phyloP scores from a whole-genome alignment of 768 basidiomycete genomes.

The Solioccasus polychromus region DNA sequence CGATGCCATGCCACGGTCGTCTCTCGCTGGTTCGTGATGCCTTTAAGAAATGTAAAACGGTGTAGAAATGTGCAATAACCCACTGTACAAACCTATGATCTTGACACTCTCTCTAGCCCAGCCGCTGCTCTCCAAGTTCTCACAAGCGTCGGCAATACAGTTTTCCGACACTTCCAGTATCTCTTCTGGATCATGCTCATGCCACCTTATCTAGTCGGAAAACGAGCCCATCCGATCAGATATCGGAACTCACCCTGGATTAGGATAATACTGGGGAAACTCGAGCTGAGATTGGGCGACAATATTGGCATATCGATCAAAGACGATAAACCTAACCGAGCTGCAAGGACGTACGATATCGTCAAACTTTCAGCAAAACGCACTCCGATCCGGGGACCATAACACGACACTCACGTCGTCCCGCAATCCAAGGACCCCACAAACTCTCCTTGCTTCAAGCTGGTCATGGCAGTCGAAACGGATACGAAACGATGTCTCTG shows the following conservation, averaged over 20 bases:
- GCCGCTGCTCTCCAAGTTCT: slow-evolving; percentile 68
- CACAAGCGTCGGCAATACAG: slow-evolving; percentile 73
- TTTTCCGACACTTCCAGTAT: slow-evolving; percentile 70
- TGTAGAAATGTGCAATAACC: neutral
- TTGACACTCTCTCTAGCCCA: slow-evolving; percentile 82
- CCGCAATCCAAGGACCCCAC: slow-evolving; percentile 94
- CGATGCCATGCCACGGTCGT: slow-evolving; percentile 94
- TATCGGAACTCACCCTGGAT: slow-evolving; percentile 62
- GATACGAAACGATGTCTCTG: neutral
- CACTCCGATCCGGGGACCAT: neutral
- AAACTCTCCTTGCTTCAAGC: slow-evolving; percentile 68
- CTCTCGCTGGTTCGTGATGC: slow-evolving; percentile 97
- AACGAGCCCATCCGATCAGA: neutral
- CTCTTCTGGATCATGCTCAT: slow-evolving; percentile 88
- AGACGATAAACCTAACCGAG: slow-evolving; percentile 89
- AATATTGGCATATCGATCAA: slow-evolving; percentile 84
- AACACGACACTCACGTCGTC: slow-evolving; percentile 90
- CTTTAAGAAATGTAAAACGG: slow-evolving; percentile 33
- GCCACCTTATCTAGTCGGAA: slow-evolving; percentile 60
- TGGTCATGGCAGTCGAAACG: slow-evolving; percentile 25
- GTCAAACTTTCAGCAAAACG: neutral
- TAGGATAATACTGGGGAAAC: slow-evolving; percentile 90
- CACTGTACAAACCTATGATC: slow-evolving; percentile 70
- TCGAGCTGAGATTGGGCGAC: slow-evolving; percentile 88
- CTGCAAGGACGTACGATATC: slow-evolving; percentile 36